Evolutionary conservation across 2,329 filamentous ascomycete genomes (phyloP).

Genomic region (Harringtonia aguacate): DNA sequence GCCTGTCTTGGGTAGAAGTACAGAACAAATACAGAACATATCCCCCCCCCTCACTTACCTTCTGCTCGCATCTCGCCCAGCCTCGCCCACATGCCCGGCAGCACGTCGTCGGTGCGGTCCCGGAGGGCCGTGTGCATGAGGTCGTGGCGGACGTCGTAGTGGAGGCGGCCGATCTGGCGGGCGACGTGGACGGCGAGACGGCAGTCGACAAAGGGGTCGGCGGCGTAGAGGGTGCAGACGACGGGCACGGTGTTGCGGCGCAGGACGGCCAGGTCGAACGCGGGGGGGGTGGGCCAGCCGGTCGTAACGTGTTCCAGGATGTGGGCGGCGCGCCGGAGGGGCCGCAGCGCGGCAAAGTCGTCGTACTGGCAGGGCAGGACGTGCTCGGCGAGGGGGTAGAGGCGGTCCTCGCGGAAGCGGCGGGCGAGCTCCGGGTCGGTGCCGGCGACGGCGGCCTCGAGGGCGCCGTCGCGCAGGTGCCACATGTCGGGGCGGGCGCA

Average conservation of each 20-base stretch:
- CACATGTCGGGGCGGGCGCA: neutral
- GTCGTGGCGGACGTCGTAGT: neutral
- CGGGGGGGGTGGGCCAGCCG: neutral
- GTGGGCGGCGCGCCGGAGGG: conserved; percentile 4
- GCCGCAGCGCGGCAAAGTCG: conserved; percentile 8
- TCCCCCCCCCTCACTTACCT: too few species aligned
- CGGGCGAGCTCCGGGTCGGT: neutral
- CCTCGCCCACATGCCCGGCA: neutral
- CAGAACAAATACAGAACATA: too few species aligned
- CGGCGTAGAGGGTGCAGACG: conserved; percentile 6
- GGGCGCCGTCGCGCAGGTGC: conserved; percentile 8
- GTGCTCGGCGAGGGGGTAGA: conserved; percentile 16
- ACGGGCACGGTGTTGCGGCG: conserved; percentile 8
- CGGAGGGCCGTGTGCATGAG: conserved; percentile 10
- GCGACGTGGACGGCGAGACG: conserved; percentile 1
- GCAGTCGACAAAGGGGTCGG: conserved; percentile 10
- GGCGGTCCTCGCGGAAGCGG: neutral
- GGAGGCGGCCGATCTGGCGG: neutral
- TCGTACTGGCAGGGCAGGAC: conserved; percentile 14
- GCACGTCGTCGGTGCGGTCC: conserved; percentile 1
- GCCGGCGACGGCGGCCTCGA: neutral
- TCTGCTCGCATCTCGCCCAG: neutral
- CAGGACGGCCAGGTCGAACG: conserved; percentile 8
- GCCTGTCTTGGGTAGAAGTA: too few species aligned
- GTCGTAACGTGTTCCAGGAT: too few species aligned